phyloP scores from a whole-genome alignment of 1,284 basidiomycete genomes.

The Veloboletus limbatus region DNA sequence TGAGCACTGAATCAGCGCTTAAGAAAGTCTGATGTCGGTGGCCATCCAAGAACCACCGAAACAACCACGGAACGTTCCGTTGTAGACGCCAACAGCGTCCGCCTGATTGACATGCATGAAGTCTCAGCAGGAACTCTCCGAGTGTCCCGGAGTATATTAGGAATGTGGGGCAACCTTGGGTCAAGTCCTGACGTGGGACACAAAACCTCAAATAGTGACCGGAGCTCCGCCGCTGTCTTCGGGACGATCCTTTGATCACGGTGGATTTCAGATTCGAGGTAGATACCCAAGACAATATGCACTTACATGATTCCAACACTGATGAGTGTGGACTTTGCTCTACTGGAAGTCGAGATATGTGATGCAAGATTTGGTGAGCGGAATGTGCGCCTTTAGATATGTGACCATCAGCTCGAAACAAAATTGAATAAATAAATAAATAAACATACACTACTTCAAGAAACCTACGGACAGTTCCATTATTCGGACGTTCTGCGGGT shows the following conservation, averaged over 20 bases:
- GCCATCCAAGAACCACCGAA: constrained; percentile 56
- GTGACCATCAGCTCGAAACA: not conserved
- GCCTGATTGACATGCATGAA: constrained; percentile 60
- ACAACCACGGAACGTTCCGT: constrained; percentile 67
- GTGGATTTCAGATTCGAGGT: not conserved
- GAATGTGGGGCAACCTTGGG: constrained; percentile 43
- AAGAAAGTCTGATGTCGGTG: too few species aligned
- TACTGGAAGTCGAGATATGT: constrained; percentile 57
- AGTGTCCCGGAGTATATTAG: constrained; percentile 52
- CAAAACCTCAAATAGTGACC: constrained; percentile 61
- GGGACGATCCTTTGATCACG: constrained; percentile 32
- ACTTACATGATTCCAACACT: constrained; percentile 61
- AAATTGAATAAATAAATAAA: too few species aligned
- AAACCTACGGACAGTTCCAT: constrained; percentile 71
- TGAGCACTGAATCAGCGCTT: too few species aligned
- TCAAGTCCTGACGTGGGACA: constrained; percentile 54
- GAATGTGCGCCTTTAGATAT: constrained; percentile 58
- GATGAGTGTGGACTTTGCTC: constrained; percentile 61
- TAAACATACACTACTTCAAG: too few species aligned
- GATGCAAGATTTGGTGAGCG: constrained; percentile 70
- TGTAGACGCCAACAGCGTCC: constrained; percentile 44
- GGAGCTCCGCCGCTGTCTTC: constrained; percentile 54
- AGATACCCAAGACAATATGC: not conserved
- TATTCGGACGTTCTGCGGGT: constrained; percentile 57
- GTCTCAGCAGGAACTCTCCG: constrained; percentile 38